A percentile compares a stretch with the other conserved stretches of the same genome.
Conservation (phyloP, 228 moss, liverwort and hornwort genomes). For the Sphagnum magellanicum region DNA sequence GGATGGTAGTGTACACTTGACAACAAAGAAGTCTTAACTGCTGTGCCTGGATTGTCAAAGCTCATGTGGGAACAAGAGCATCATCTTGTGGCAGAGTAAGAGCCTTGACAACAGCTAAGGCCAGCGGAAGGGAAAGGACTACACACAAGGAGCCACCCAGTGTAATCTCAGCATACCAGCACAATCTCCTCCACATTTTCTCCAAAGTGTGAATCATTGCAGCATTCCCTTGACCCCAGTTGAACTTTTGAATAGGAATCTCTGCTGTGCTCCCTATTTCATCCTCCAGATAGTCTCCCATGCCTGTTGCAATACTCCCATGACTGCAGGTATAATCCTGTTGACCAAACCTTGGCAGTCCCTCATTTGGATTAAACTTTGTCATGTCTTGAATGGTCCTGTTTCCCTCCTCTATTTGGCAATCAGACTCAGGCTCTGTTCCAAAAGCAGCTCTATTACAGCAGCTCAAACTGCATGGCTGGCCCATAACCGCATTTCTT, state of each 20-base stretch:
- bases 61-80: constrained; percentile 34
- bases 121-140: constrained; percentile 67
- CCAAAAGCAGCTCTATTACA: constrained; percentile 2
- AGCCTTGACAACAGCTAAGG: constrained; percentile 34
- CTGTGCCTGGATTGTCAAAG: no score
- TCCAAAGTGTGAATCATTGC: neutral
- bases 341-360: constrained; percentile 17
- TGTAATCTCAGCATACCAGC: constrained; percentile 46
- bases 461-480: constrained; percentile 5
- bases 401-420: no score
- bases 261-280: neutral
- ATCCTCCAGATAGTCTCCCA: constrained; percentile 2
- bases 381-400: no score
- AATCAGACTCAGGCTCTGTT: neutral
- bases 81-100: constrained; percentile 20
- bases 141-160: constrained; percentile 61
- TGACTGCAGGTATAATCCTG: constrained; percentile 9
- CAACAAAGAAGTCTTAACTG: no score
- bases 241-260: neutral
- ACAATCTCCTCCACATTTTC: constrained; percentile 38
- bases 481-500: constrained; percentile 7
- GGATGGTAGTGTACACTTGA: no score
- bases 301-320: constrained; percentile 2
- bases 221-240: neutral
- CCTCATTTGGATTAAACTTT: constrained; percentile 13